Percentiles rank a stretch among this genome's conserved stretches.
Evolutionary conservation across 2,329 filamentous ascomycete species (phyloP).

Genomic region (Nothophoma quercina): DNA sequence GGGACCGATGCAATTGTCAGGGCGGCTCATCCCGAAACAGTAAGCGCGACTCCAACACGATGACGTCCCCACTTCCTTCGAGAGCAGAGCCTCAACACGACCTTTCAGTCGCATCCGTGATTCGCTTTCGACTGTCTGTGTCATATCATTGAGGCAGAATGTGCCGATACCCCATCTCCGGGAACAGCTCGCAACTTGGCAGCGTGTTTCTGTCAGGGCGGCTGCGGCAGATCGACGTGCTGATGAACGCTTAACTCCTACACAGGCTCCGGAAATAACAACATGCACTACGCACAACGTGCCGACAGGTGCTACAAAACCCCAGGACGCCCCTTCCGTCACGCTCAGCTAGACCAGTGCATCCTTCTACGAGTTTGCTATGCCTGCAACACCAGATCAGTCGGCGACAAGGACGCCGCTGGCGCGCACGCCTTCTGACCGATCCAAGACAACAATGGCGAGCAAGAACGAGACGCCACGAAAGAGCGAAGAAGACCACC

Average conservation of each 20-base stretch:
- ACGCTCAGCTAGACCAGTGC: background rate
- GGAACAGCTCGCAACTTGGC: slow-evolving; percentile 1
- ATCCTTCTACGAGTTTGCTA: background rate
- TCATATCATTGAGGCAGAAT: background rate
- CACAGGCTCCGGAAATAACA: slow-evolving; percentile 10
- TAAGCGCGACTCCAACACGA: slow-evolving; percentile 7
- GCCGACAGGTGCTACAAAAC: slow-evolving; percentile 3
- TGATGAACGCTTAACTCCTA: slow-evolving; percentile 4
- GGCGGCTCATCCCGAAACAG: background rate
- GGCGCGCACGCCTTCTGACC: slow-evolving; percentile 5
- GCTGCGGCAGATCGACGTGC: slow-evolving; percentile 9
- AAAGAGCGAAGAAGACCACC: slow-evolving; percentile 15
- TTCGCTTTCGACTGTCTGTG: background rate
- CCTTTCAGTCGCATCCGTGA: background rate
- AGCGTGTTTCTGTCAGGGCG: slow-evolving; percentile 1
- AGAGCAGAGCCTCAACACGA: background rate
- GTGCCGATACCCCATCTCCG: background rate
- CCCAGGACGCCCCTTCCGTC: background rate
- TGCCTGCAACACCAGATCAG: background rate
- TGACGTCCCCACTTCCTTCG: slow-evolving; percentile 2
- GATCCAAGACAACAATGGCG: slow-evolving; percentile 3
- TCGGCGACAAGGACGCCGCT: slow-evolving; percentile 1
- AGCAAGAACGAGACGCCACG: slow-evolving; percentile 2
- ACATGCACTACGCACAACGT: slow-evolving; percentile 5
- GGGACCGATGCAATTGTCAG: background rate